phyloP scores from a whole-genome alignment of 768 basidiomycete species.

The Amanita rimosa region DNA sequence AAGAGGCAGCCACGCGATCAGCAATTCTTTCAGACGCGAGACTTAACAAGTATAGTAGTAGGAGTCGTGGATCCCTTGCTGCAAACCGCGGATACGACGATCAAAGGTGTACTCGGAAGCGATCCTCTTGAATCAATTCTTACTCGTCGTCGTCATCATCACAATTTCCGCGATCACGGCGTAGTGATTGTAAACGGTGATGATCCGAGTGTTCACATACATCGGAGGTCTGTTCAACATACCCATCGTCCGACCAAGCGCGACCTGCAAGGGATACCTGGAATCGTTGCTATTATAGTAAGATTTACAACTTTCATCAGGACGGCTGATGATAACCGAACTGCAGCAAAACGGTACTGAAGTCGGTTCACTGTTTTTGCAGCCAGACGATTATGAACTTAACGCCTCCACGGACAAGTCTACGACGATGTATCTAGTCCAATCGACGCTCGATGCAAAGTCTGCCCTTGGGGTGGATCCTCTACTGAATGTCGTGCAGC shows the following conservation, averaged over 20 bases:
- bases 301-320: neutral
- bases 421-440: neutral
- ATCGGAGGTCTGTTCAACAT: neutral
- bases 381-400: neutral
- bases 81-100: neutral
- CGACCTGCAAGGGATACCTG: neutral
- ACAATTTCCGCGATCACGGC: neutral
- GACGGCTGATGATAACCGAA: neutral
- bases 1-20: neutral
- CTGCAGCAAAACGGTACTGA: neutral
- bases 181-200: neutral
- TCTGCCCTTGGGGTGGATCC: neutral
- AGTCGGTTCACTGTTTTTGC: neutral
- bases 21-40: neutral
- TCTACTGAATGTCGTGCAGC: neutral
- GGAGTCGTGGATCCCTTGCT: neutral
- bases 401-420: neutral
- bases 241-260: neutral
- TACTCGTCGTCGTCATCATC: neutral
- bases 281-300: neutral
- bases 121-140: neutral
- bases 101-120: neutral
- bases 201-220: neutral
- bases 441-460: neutral
- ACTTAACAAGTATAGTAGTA: neutral